phyloP scores from a whole-genome alignment of 768 basidiomycete genomes.

The Psilocybe cyanescens region DNA sequence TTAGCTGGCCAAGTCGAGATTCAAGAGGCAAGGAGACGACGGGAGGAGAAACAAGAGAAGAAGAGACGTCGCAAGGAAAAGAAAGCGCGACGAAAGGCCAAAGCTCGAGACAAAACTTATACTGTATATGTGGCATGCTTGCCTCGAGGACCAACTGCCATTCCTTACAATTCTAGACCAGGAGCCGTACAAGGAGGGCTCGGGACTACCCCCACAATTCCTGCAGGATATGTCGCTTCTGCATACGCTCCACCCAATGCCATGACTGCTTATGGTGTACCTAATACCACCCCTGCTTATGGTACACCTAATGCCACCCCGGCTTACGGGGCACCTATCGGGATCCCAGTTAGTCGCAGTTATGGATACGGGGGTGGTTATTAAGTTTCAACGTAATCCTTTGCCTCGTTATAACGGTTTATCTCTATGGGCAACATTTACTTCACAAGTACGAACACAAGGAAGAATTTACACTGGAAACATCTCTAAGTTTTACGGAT shows the following conservation, averaged over 20 bases:
- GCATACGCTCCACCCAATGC: background rate
- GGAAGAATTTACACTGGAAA: background rate
- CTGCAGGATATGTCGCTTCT: slow-evolving; percentile 19
- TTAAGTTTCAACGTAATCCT: background rate
- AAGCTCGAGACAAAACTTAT: slow-evolving; percentile 65
- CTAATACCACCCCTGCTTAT: background rate
- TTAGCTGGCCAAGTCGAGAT: slow-evolving; percentile 22
- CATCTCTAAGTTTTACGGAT: no score
- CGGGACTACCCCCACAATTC: slow-evolving; percentile 1
- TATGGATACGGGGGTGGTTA: slow-evolving; percentile 25
- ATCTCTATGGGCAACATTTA: background rate
- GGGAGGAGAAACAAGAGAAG: slow-evolving; percentile 62
- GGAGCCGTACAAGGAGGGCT: slow-evolving; percentile 26
- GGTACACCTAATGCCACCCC: background rate
- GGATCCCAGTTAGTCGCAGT: slow-evolving; percentile 22
- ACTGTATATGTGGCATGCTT: slow-evolving; percentile 63
- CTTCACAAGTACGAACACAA: background rate
- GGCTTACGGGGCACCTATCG: slow-evolving; percentile 9
- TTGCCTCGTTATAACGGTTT: background rate
- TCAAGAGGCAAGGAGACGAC: slow-evolving; percentile 53
- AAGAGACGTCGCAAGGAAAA: slow-evolving; percentile 66
- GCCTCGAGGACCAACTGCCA: slow-evolving; percentile 17
- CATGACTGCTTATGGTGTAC: background rate
- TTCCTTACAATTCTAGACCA: slow-evolving; percentile 10
- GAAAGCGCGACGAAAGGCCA: slow-evolving; percentile 61